A percentile compares a stretch with the other conserved stretches of the same genome.
Evolutionary conservation across 164 flowering plant genomes (phyloP).

Genomic region (Umbellularia californica): DNA sequence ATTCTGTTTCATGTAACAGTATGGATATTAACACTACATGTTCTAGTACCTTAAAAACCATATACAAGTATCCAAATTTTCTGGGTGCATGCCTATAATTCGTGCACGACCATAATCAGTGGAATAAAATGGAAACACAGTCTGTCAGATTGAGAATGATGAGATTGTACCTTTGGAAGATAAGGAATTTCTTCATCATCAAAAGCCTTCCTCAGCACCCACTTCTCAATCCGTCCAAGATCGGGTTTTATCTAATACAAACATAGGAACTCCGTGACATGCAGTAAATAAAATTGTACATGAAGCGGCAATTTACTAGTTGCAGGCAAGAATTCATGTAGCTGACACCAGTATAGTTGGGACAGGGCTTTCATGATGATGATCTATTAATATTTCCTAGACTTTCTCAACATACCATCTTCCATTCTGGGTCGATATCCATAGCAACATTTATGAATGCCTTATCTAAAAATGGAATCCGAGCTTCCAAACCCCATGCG

Average conservation of each 20-base stretch:
- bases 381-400: background rate
- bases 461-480: slow-evolving; percentile 90
- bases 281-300: background rate
- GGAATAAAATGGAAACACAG: no score
- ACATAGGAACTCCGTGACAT: background rate
- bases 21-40: no score
- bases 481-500: slow-evolving; percentile 93
- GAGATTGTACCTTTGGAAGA: slow-evolving; percentile 69
- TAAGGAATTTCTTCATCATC: slow-evolving; percentile 85
- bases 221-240: slow-evolving; percentile 78
- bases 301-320: background rate
- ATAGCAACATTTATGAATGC: slow-evolving; percentile 81
- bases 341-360: no score
- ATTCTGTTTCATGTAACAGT: no score
- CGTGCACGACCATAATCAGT: background rate
- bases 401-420: slow-evolving; percentile 47
- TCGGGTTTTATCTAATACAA: slow-evolving; percentile 55
- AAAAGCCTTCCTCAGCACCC: slow-evolving; percentile 87
- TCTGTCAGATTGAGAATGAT: no score
- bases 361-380: background rate
- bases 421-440: slow-evolving; percentile 89
- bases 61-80: background rate
- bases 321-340: no score
- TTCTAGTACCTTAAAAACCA: background rate
- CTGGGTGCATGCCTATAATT: background rate